Percentiles rank a stretch among this genome's conserved stretches.
These are phyloP conservation scores for Colletotrichum gloeosporioides DNA, from an alignment of 2,329 filamentous ascomycete species.

Conservation along the genomic window DNA sequence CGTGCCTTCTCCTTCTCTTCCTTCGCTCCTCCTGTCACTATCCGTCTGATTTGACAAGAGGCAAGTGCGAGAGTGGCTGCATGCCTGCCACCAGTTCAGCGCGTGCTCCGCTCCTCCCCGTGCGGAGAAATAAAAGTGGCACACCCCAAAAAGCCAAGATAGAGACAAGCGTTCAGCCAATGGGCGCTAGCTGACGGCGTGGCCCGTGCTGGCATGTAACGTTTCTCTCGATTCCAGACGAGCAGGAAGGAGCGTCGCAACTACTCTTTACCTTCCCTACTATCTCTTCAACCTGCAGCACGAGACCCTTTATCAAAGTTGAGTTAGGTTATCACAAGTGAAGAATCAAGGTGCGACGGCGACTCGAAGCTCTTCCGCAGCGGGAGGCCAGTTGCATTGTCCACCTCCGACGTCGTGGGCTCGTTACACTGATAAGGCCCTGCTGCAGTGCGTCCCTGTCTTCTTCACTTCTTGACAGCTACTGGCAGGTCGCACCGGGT, in stretches of 20 bases:
- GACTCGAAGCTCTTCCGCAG: not conserved
- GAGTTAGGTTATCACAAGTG: not conserved
- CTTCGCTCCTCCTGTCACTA: not conserved
- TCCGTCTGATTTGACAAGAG: not conserved
- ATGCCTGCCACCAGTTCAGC: not conserved
- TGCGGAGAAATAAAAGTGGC: conserved; percentile 14
- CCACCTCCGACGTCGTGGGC: not conserved
- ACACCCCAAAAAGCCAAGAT: not conserved
- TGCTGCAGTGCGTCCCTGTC: not conserved
- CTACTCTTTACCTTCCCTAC: not conserved
- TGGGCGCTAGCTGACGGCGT: not conserved
- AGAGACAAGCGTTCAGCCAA: not conserved
- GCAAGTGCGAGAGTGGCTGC: not conserved
- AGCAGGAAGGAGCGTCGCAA: not conserved
- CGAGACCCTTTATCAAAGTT: not conserved
- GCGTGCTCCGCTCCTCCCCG: not conserved
- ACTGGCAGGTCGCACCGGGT: not conserved
- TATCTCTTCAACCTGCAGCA: not conserved
- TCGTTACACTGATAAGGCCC: conserved; percentile 13
- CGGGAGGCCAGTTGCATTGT: not conserved
- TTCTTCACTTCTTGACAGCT: not conserved
- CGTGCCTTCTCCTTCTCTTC: not conserved
- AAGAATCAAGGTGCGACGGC: not conserved
- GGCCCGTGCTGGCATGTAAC: conserved; percentile 23
- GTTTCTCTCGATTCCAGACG: conserved; percentile 15